phyloP scores from a whole-genome alignment of 2,329 filamentous ascomycete genomes.

The Aspergillus pseudotamarii region DNA sequence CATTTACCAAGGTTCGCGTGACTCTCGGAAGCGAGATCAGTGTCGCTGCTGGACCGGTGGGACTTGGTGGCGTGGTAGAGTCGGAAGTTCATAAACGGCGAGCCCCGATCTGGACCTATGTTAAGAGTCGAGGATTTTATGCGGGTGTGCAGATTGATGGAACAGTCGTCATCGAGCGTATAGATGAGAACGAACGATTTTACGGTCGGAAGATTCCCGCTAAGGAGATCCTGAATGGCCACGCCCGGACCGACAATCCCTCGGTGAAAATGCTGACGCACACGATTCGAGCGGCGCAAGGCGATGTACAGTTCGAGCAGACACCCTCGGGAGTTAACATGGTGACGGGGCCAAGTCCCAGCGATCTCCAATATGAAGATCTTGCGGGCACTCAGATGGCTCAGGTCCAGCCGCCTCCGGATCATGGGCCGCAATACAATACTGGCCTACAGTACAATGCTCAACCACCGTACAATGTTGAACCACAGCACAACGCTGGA shows the following conservation, averaged over 20 bases:
- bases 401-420: background rate
- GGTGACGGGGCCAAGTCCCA: conserved; percentile 12
- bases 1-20: conserved; percentile 75
- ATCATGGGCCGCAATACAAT: background rate
- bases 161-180: conserved; percentile 79
- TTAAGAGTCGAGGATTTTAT: conserved; percentile 86
- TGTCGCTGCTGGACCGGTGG: conserved; percentile 73
- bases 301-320: conserved; percentile 11
- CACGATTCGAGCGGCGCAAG: conserved; percentile 11
- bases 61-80: conserved; percentile 73
- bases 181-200: conserved; percentile 81
- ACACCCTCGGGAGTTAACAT: conserved; percentile 3
- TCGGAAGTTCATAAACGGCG: conserved; percentile 67
- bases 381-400: background rate
- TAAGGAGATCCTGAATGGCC: conserved; percentile 63
- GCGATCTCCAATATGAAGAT: conserved; percentile 5
- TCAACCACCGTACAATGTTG: background rate
- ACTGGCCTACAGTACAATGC: background rate
- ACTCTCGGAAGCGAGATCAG: conserved; percentile 80
- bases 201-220: conserved; percentile 66
- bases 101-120: conserved; percentile 76
- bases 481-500: background rate
- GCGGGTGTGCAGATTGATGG: conserved; percentile 84
- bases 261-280: conserved; percentile 10
- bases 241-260: conserved; percentile 32